Evolutionary conservation across 2,329 filamentous ascomycete species (phyloP).

Genomic region (Stagonosporopsis rhizophila): DNA sequence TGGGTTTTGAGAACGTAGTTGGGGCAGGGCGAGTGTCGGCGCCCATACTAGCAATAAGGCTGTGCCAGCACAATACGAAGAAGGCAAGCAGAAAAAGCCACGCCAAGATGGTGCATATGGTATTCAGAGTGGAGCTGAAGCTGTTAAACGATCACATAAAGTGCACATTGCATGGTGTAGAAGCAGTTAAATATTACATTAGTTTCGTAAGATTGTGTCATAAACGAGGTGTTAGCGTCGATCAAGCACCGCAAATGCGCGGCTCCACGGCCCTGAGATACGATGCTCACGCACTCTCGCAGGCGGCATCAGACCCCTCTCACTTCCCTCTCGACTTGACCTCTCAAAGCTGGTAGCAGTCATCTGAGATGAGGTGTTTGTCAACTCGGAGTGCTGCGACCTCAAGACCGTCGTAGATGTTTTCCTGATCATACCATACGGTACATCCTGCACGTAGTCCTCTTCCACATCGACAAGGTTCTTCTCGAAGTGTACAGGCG

Average conservation of each 20-base stretch:
- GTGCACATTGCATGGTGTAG: neutral
- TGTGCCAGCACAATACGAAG: too few species aligned
- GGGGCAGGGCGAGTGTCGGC: too few species aligned
- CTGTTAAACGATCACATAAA: too few species aligned
- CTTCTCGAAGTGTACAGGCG: neutral
- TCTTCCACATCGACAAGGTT: neutral
- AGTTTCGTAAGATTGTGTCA: neutral
- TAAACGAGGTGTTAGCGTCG: neutral
- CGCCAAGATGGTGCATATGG: too few species aligned
- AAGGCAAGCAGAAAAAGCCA: too few species aligned
- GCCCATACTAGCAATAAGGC: too few species aligned
- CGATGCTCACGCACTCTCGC: slow-evolving; percentile 10
- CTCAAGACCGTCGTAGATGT: neutral
- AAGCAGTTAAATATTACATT: neutral
- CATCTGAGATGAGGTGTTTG: slow-evolving; percentile 2
- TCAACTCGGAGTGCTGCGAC: neutral
- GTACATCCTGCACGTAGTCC: neutral
- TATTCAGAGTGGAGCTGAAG: too few species aligned
- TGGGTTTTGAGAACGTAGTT: too few species aligned
- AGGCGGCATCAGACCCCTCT: slow-evolving; percentile 14
- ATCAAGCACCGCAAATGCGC: slow-evolving; percentile 19
- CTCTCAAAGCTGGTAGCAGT: slow-evolving; percentile 3
- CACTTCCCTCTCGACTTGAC: slow-evolving; percentile 12
- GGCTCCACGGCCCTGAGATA: slow-evolving; percentile 21
- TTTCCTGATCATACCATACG: neutral